Base-by-base conservation (phyloP, 176 grass and related monocot species). In the Guadua angustifolia region DNA sequence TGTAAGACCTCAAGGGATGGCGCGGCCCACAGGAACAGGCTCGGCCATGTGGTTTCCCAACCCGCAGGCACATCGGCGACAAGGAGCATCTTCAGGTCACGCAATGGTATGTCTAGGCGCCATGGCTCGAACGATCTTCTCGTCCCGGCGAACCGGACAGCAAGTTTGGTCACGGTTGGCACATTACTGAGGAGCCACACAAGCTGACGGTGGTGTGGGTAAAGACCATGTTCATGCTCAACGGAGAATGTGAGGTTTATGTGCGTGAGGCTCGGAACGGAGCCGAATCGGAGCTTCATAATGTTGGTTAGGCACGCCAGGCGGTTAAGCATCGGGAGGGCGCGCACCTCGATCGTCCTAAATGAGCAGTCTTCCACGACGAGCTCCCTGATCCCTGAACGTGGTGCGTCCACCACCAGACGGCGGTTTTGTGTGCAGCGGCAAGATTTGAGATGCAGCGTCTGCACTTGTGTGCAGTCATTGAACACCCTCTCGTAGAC, bases 301-400 rank as follows among this genome's bases (percentile, higher is more conserved):
- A 21, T 5, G 60, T 32, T 44, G 35, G 47, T 29, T 1, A 76
- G 22, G 84, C 84, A 86, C 55, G 84, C 75, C 14, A 79, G 17
- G 21, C 3, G 44, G 21, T 24, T 44, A 10, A 73, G 84, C 75
- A 0, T 13, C 10, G 75, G 75, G 44, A 79, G 67, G 5, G 2
- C 0, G 56, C 55, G 66, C 12, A 73, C 67, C 55, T 65, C 44
- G 6, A 79, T n/a, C 13, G 1, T 6, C 10, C 5, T 9, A 44
- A 86, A 79, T 43, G 84, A 79, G 67, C 84, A 86, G 43, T 8
- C 33, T 7, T 86, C 75, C 55, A 73, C 75, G 84, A 86, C 67
- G 16, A 86, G 67, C 33, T 79, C 67, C 35, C 2, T 5, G 0
- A 76, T 39, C 61, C 10, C 9, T 26, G 82, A 71, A 9, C 9